Evolutionary conservation across 768 basidiomycete species (phyloP).

Genomic region (Boletus fagicola): DNA sequence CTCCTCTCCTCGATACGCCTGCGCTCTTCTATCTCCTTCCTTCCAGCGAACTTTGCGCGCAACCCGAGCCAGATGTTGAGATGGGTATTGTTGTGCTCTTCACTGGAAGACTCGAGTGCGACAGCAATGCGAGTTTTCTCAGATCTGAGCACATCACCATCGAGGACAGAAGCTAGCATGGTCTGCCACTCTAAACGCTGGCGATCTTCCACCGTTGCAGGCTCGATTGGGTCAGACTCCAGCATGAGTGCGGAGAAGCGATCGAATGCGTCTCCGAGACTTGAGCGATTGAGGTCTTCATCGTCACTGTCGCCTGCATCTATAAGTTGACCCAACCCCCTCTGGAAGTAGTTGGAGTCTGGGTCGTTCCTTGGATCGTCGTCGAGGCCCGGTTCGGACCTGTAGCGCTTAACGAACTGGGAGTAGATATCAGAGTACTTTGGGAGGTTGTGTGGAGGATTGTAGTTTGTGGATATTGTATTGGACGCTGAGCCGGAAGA

Average conservation of each 20-base stretch:
- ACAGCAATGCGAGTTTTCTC: constrained; percentile 92
- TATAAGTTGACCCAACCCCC: constrained; percentile 64
- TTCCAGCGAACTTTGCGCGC: constrained; percentile 79
- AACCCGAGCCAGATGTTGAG: constrained; percentile 86
- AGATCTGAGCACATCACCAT: constrained; percentile 90
- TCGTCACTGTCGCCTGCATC: constrained; percentile 77
- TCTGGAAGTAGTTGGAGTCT: constrained; percentile 80
- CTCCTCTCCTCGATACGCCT: constrained; percentile 80
- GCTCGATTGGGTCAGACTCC: constrained; percentile 63
- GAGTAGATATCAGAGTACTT: constrained; percentile 67
- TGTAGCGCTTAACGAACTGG: constrained; percentile 76
- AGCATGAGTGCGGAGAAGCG: constrained; percentile 50
- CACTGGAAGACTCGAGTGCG: constrained; percentile 64
- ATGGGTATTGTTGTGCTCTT: constrained; percentile 66
- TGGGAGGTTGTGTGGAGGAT: constrained; percentile 31
- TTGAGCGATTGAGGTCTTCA: constrained; percentile 52
- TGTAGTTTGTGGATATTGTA: constrained; percentile 29
- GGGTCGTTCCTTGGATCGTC: constrained; percentile 77
- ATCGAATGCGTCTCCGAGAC: constrained; percentile 48
- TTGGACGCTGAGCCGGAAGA: constrained; percentile 30
- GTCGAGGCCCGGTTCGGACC: constrained; percentile 57
- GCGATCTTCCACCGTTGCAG: constrained; percentile 68
- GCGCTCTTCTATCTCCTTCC: constrained; percentile 79
- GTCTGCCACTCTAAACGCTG: constrained; percentile 95
- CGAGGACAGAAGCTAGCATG: constrained; percentile 89